Percentiles rank a stretch among this genome's conserved stretches.
phyloP scores from a whole-genome alignment of 805 yeast species.

The Saccharomycopsis sp. region DNA sequence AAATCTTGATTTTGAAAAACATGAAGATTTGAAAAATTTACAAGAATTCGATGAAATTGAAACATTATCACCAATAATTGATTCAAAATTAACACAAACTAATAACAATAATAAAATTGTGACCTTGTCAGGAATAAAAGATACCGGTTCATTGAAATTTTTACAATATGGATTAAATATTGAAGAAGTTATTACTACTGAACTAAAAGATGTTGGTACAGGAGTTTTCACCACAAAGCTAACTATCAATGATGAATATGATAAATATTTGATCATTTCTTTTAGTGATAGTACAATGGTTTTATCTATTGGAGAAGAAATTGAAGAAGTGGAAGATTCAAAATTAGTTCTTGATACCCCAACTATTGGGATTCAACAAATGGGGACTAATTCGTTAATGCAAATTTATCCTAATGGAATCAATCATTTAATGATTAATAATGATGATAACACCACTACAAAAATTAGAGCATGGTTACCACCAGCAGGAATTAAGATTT shows the following conservation, averaged over 20 bases:
- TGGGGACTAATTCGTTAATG: conserved; percentile 51
- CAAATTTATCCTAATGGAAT: conserved; percentile 71
- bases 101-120: not conserved
- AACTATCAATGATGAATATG: conserved; percentile 34
- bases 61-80: conserved; percentile 41
- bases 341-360: conserved; percentile 44
- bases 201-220: conserved; percentile 56
- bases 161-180: conserved; percentile 50
- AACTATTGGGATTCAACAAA: conserved; percentile 59
- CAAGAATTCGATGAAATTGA: conserved; percentile 42
- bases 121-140: conserved; percentile 20
- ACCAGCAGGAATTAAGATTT: conserved; percentile 62
- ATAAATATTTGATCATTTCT: conserved; percentile 57
- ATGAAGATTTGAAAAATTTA: conserved; percentile 41
- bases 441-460: conserved; percentile 23
- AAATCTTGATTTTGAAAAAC: conserved; percentile 24
- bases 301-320: conserved; percentile 67
- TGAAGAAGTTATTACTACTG: conserved; percentile 59
- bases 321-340: conserved; percentile 63
- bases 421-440: conserved; percentile 36
- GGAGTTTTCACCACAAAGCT: conserved; percentile 55
- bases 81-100: conserved; percentile 26
- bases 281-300: conserved; percentile 60
- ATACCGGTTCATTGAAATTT: conserved; percentile 37
- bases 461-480: conserved; percentile 65